These are phyloP conservation scores for Ustilago esculenta DNA, from an alignment of 1,284 basidiomycete species.

Conservation along the genomic window DNA sequence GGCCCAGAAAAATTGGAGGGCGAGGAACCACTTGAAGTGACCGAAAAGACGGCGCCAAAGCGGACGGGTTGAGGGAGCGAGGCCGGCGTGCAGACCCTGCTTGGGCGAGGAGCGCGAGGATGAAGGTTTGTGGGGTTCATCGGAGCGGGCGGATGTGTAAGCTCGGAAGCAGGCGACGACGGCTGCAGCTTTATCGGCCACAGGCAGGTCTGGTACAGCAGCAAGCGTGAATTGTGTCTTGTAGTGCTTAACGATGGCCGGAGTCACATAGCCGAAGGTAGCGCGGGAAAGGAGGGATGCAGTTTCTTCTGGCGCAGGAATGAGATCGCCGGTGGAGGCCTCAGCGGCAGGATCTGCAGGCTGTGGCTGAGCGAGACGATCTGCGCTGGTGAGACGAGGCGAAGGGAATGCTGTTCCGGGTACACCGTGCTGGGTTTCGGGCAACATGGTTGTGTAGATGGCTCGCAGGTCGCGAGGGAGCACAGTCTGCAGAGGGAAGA, in stretches of 20 bases:
- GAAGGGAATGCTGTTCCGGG: constrained; percentile 61
- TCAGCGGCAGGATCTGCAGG: constrained; percentile 1
- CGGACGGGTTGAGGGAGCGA: constrained; percentile 54
- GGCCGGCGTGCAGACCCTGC: constrained; percentile 44
- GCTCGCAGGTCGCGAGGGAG: constrained; percentile 55
- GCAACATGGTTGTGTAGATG: constrained; percentile 61
- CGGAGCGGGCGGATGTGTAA: constrained; percentile 32
- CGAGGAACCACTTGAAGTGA: constrained; percentile 65
- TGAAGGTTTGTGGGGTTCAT: neutral
- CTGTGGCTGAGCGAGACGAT: constrained; percentile 3
- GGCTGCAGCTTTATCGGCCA: constrained; percentile 70
- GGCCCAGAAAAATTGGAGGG: constrained; percentile 68
- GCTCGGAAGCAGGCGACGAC: constrained; percentile 63
- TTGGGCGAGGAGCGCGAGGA: constrained; percentile 4
- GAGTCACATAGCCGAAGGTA: constrained; percentile 58
- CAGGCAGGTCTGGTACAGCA: constrained; percentile 70
- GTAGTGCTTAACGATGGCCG: constrained; percentile 69
- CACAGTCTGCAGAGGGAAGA: constrained; percentile 54
- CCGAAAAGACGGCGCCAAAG: constrained; percentile 67
- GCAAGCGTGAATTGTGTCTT: constrained; percentile 68
- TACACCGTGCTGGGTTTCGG: constrained; percentile 47
- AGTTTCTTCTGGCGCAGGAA: constrained; percentile 58
- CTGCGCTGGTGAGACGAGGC: constrained; percentile 36
- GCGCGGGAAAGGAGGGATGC: constrained; percentile 61
- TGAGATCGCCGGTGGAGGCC: constrained; percentile 23